Evolutionary conservation across 306 rosid species (phyloP).

Genomic region (Macrotyloma uniflorum): DNA sequence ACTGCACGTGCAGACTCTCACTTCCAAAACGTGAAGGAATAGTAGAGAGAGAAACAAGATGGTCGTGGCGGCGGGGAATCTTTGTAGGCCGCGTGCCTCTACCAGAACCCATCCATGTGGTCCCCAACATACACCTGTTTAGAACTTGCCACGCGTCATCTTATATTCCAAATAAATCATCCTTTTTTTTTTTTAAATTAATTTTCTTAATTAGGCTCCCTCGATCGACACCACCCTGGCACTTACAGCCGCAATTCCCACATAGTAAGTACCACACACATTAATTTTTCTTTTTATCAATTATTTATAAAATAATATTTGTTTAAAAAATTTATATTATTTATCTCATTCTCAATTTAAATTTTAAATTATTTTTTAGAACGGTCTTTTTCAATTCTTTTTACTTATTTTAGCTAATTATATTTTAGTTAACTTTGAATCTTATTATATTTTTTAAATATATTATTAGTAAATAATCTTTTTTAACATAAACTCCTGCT

Average conservation of each 20-base stretch:
- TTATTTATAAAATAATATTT: too few relatives aligned
- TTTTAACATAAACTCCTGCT: neutral
- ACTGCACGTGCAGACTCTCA: conserved; percentile 48
- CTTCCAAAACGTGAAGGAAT: conserved; percentile 72
- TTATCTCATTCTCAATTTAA: too few relatives aligned
- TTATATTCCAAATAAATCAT: neutral
- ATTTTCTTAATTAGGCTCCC: too few relatives aligned
- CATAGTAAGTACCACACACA: too few relatives aligned
- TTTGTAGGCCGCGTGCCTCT: conserved; percentile 72
- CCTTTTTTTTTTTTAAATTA: too few relatives aligned
- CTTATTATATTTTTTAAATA: neutral
- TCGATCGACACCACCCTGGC: too few relatives aligned
- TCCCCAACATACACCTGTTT: conserved; percentile 46
- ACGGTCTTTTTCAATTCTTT: too few relatives aligned
- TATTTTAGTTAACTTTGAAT: neutral
- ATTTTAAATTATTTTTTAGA: too few relatives aligned
- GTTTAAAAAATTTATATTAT: too few relatives aligned
- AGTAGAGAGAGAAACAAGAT: conserved; percentile 34
- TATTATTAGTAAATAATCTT: neutral
- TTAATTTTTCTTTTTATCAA: too few relatives aligned
- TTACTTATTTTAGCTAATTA: too few relatives aligned
- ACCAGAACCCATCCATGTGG: conserved; percentile 57
- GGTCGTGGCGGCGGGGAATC: conserved; percentile 96
- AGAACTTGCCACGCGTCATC: conserved; percentile 50
- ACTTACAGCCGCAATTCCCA: too few relatives aligned